Evolutionary conservation across 2,329 filamentous ascomycete species (phyloP), one percentile per base, ranked within the genome.

Genomic region (Botrytis fragariae): DNA sequence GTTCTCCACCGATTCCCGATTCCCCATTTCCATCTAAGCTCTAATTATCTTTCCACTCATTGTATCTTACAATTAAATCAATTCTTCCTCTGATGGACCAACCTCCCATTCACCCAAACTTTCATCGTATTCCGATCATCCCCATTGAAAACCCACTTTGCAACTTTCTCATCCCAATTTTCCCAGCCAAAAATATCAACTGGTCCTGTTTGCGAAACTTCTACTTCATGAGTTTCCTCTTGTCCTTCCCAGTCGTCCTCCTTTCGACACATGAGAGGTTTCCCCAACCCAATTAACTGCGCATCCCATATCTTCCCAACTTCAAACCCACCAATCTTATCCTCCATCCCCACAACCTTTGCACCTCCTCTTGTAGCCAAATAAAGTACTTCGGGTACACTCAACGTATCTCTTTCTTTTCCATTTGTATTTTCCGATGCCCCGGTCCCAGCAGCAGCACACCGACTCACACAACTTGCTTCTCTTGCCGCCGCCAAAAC

Each of bases 181-280:
- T 98, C 95, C 88, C 91, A 94, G 1, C 94, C 95, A 84, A 98
- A 99, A 0, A 98, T 82, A 82, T 98, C 94, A 0, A 98, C 93
- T 64, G 91, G 90, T 0, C 91, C 90, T 1, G 84, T 83, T 5
- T 86, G 84, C 1, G 77, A 76, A 5, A 75, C 77, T 25, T 74
- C 76, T 4, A 84, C 42, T 12, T 29, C 39, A 10, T 6, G 78
- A 69, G 1, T 86, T 71, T 7, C 18, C 7, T 8, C 35, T 29
- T 42, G 12, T 12, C 10, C 48, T 51, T 42, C 65, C 65, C 48
- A 57, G 8, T 25, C 37, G 10, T 35, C 65, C 5, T 32, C 25
- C 32, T 57, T 57, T 42, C 8, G 29, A 48, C 7, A 6, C 65
- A 68, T 68, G 6, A 68, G 9, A 6, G 65, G 35, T 39, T 3